These are phyloP conservation scores for Eimeria necatrix DNA, from an alignment of 169 alveolate species.

Conservation along the genomic window DNA sequence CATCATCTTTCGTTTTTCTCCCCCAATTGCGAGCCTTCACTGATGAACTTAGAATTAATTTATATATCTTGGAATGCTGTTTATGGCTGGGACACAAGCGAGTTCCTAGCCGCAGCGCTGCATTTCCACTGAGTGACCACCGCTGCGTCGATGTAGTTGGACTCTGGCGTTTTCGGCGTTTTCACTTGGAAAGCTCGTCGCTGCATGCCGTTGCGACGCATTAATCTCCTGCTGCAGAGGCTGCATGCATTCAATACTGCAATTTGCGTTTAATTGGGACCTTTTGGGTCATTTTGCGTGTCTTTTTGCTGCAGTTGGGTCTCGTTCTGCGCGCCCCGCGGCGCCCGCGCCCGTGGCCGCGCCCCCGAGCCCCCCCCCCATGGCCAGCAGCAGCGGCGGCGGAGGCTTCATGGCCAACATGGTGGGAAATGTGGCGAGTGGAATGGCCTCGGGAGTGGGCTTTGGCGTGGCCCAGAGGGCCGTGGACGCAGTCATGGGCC, in stretches of 20 bases:
- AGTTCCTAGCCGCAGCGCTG: no score
- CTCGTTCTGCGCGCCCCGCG: constrained; percentile 64
- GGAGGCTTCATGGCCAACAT: constrained; percentile 82
- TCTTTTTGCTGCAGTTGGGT: constrained; percentile 53
- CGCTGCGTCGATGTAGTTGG: no score
- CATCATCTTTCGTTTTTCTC: no score
- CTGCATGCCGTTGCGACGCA: not conserved
- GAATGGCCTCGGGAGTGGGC: constrained; percentile 83
- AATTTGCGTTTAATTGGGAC: no score
- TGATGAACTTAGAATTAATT: no score
- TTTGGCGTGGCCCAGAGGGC: constrained; percentile 85
- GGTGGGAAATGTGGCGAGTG: constrained; percentile 79
- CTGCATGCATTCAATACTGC: not conserved
- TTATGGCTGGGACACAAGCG: no score
- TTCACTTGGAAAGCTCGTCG: not conserved
- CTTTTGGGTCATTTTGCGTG: not conserved
- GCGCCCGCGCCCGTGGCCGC: constrained; percentile 81
- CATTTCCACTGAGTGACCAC: no score
- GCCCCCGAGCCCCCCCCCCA: constrained; percentile 81
- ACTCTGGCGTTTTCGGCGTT: not conserved
- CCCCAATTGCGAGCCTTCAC: no score
- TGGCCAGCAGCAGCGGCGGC: constrained; percentile 75
- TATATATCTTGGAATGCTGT: no score
- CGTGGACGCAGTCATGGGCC: constrained; percentile 83
- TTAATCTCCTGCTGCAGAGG: not conserved